Evolutionary conservation across 2,329 filamentous ascomycete genomes (phyloP), one percentile per base, ranked within the genome.

Genomic region (Neonectria hederae): DNA sequence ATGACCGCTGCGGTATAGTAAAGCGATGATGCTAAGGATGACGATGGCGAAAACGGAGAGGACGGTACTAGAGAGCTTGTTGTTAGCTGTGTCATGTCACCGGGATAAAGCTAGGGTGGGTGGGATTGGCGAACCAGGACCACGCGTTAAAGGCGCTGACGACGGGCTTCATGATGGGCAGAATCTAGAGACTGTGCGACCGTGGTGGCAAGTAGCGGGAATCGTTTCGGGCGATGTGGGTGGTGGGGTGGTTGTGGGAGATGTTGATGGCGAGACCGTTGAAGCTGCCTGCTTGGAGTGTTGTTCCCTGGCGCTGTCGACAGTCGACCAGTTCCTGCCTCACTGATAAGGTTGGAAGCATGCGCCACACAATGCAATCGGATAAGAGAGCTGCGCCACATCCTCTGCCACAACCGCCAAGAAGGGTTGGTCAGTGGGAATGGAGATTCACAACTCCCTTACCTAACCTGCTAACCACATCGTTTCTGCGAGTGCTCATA

Each of bases 71-170:
- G 17, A 40, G 38, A 66, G 45, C 51, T 62, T 45, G 11, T 62
- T 59, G 69, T 76, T 72, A 76, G 75, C 68, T 58, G 60, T 52
- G 49, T 65, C 62, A 63, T 68, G 56, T 61, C 66, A 52, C 61
- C 55, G 59, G 46, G 42, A 48, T 45, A 49, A 54, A 67, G 62
- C 42, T 26, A 58, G 54, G 60, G 42, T 38, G 62, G 46, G 40
- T 60, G 52, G 69, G 53, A 62, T 68, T 65, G 63, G 79, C 89
- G 77, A 84, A 97, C 94, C 94, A 97, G 84, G 90, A 93, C 94
- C 94, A 97, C 76, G 94, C 95, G 83, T 97, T 94, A 83, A 94
- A 87, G 71, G 93, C 90, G 77, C 93, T 92, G 74, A 98, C 92
- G 77, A 98, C 85, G 72, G 95, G 94, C 90, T 97, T 97, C 94